These are phyloP conservation scores for Thraustotheca clavata DNA, from an alignment of 352 stramenopile species.

Conservation along the genomic window DNA sequence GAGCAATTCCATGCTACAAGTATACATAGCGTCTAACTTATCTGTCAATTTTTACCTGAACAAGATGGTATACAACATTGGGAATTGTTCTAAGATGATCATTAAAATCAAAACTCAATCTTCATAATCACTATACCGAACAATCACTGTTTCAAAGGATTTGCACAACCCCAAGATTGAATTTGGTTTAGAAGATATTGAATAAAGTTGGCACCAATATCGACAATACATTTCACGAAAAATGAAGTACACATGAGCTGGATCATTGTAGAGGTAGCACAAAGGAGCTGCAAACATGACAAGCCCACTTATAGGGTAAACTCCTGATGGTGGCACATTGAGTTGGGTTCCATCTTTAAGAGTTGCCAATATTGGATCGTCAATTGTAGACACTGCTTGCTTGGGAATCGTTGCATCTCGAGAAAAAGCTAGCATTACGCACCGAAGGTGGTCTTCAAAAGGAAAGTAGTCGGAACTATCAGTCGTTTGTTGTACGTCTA, in stretches of 20 bases:
- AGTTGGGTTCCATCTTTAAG: neutral
- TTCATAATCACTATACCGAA: conserved; percentile 23
- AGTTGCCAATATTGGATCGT: neutral
- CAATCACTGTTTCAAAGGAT: conserved; percentile 57
- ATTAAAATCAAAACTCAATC: neutral
- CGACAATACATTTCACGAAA: conserved; percentile 71
- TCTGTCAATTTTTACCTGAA: conserved; percentile 18
- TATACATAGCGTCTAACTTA: neutral
- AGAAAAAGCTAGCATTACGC: conserved; percentile 62
- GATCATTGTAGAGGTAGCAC: conserved; percentile 58
- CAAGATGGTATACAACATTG: conserved; percentile 14
- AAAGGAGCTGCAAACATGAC: conserved; percentile 67
- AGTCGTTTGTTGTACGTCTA: conserved; percentile 69
- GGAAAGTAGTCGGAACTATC: conserved; percentile 77
- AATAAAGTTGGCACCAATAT: conserved; percentile 74
- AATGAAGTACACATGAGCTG: conserved; percentile 54
- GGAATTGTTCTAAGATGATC: neutral
- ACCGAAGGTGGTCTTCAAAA: conserved; percentile 68
- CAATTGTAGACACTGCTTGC: neutral
- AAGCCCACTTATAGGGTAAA: conserved; percentile 61
- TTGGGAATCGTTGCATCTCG: conserved; percentile 33
- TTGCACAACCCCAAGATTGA: conserved; percentile 66
- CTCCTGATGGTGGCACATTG: conserved; percentile 51
- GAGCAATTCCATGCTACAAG: conserved; percentile 53
- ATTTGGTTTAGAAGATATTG: conserved; percentile 38